These are phyloP conservation scores for Yarrowia keelungensis DNA, from an alignment of 805 yeast species.

Conservation along the genomic window DNA sequence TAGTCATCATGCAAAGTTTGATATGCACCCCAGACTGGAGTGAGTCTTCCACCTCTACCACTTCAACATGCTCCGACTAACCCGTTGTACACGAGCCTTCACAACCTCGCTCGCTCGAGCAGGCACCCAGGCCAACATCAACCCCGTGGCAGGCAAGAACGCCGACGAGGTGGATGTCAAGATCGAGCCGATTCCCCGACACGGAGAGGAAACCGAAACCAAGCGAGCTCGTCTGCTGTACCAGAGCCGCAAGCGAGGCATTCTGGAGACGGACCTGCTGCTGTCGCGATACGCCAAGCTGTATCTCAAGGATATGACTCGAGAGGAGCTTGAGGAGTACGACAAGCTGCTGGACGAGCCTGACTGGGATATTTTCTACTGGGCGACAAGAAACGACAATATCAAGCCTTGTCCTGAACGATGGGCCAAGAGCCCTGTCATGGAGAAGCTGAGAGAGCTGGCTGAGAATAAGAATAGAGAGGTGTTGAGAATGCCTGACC, in stretches of 20 bases:
- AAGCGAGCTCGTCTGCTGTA: slow-evolving; percentile 88
- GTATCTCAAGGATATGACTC: slow-evolving; percentile 64
- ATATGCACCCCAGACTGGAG: background rate
- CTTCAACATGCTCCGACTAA: slow-evolving; percentile 18
- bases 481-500: slow-evolving; percentile 86
- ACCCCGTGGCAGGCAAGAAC: slow-evolving; percentile 22
- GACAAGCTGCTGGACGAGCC: slow-evolving; percentile 84
- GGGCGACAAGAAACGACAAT: slow-evolving; percentile 85
- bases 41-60: background rate
- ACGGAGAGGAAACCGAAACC: slow-evolving; percentile 71
- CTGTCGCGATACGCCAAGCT: slow-evolving; percentile 84
- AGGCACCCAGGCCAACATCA: slow-evolving; percentile 37
- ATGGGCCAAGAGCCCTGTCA: slow-evolving; percentile 75
- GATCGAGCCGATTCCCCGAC: slow-evolving; percentile 80
- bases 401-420: slow-evolving; percentile 86
- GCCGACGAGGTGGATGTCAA: slow-evolving; percentile 57
- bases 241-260: slow-evolving; percentile 94
- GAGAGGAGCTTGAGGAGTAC: slow-evolving; percentile 80
- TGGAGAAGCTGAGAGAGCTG: slow-evolving; percentile 70
- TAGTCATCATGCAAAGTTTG: slow-evolving; percentile 25
- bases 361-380: slow-evolving; percentile 99
- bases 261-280: slow-evolving; percentile 87
- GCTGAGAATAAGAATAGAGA: slow-evolving; percentile 75
- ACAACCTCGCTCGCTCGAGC: slow-evolving; percentile 17
- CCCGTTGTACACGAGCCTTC: slow-evolving; percentile 11